Base-by-base conservation (phyloP, 1,139 yeast genomes). In the Spencermartinsiella ligniputridi region DNA sequence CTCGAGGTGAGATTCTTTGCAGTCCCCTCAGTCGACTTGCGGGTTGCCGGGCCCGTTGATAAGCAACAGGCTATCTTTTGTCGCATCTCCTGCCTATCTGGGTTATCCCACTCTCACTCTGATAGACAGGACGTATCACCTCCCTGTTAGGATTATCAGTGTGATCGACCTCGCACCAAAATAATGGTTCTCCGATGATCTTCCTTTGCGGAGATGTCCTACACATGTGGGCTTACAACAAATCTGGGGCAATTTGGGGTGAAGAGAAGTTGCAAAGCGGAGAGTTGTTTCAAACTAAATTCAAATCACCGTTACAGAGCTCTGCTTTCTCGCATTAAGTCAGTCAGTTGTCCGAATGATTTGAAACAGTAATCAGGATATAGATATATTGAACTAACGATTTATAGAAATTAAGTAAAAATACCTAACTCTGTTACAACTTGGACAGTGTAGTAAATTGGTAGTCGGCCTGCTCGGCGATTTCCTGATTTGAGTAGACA, bases 401-500 rank as follows among this genome's bases (percentile, higher is more conserved):
- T 8, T 8, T 22, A 8, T 11, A 8, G 11, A 11, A 22, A 22
- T 11, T 22, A 22, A 22, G 6, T 11, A 22, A 22, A 22, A 22
- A 8, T 11, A 11, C 25, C 6, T 22, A 11, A 11, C 9, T 22
- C 6, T 22, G 25, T 22, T 11, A 22, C 11, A 22, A 22, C 25
- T 22, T 22, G 11, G 25, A 22, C 25, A 8, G 25, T 11, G 9
- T 11, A 22, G 25, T 40, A 37, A 42, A 39, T 32, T 24, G 17
- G 27, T 30, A 43, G 18, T 43, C 44, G 13, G 19, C 32, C 11
- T 21, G 22, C 3, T 25, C 16, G n/a, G 46, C 42, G 18, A 43
- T 17, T 22, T 43, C 42, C 37, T 43, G 46, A 17, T 36, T 39
- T n/a, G 39, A 24, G 33, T 35, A 36, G 11, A 35, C 46, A 18